A percentile compares a stretch with the other conserved stretches of the same genome.
Conservation (phyloP, 495 filamentous ascomycete genomes). For the Apiosordaria backusii region DNA sequence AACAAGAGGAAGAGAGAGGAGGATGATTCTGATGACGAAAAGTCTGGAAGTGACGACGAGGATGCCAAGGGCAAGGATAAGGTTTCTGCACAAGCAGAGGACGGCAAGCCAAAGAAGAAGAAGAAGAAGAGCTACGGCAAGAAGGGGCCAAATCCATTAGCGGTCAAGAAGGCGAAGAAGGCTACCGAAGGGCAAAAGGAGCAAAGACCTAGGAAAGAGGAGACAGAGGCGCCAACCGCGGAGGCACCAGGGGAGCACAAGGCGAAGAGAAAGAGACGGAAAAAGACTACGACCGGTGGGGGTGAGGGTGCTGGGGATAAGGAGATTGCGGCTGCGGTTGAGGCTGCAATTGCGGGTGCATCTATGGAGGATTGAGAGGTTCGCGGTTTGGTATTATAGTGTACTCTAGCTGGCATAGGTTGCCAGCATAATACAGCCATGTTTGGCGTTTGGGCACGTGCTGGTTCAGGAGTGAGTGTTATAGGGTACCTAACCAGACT, state of each 20-base stretch:
- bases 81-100: slow-evolving; percentile 25
- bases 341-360: slow-evolving; percentile 5
- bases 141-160: slow-evolving; percentile 86
- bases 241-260: slow-evolving; percentile 26
- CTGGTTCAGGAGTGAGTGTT: background rate
- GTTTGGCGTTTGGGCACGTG: background rate
- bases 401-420: too few species aligned
- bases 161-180: slow-evolving; percentile 67
- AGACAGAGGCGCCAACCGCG: slow-evolving; percentile 8
- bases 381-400: background rate
- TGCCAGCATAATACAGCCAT: background rate
- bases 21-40: slow-evolving; percentile 35
- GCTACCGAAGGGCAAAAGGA: slow-evolving; percentile 10
- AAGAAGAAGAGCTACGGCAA: slow-evolving; percentile 59
- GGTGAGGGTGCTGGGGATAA: slow-evolving; percentile 13
- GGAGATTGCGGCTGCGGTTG: slow-evolving; percentile 18
- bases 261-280: slow-evolving; percentile 44
- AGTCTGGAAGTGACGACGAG: slow-evolving; percentile 25
- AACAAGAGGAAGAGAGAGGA: slow-evolving; percentile 54
- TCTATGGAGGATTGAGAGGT: background rate
- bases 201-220: slow-evolving; percentile 19
- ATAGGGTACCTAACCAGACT: background rate
- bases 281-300: slow-evolving; percentile 33
- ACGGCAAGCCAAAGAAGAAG: slow-evolving; percentile 45
- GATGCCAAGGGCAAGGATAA: slow-evolving; percentile 21